Evolutionary conservation across 2,329 filamentous ascomycete species (phyloP).

Genomic region (Dothidotthia symphoricarpi): DNA sequence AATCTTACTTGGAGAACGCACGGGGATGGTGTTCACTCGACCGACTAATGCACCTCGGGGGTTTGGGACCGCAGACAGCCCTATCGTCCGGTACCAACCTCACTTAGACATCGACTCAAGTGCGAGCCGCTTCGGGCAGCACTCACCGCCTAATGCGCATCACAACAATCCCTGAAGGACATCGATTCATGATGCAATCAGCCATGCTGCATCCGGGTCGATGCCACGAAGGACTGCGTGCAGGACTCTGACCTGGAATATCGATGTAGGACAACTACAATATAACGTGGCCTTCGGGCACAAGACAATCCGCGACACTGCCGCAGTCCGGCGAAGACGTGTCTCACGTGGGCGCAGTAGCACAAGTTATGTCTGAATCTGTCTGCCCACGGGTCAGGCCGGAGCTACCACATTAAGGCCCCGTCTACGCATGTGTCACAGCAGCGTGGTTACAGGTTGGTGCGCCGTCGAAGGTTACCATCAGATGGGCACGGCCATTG

Average conservation of each 20-base stretch:
- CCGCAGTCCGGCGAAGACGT: slow-evolving; percentile 19
- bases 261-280: slow-evolving; percentile 15
- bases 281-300: slow-evolving; percentile 34
- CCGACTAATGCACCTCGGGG: slow-evolving; percentile 38
- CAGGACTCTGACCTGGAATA: slow-evolving; percentile 11
- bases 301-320: slow-evolving; percentile 34
- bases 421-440: slow-evolving; percentile 21
- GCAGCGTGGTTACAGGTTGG: slow-evolving; percentile 14
- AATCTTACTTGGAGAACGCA: slow-evolving; percentile 31
- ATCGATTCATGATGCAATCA: slow-evolving; percentile 25
- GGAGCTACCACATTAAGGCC: slow-evolving; percentile 26
- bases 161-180: slow-evolving; percentile 21
- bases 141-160: slow-evolving; percentile 40
- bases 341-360: slow-evolving; percentile 31
- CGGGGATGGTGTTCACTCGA: slow-evolving; percentile 36
- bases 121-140: slow-evolving; percentile 26
- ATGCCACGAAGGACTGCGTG: slow-evolving; percentile 5
- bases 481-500: slow-evolving; percentile 25
- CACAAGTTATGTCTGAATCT: slow-evolving; percentile 9
- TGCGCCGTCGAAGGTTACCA: slow-evolving; percentile 17
- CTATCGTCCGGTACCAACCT: slow-evolving; percentile 25
- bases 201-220: slow-evolving; percentile 15
- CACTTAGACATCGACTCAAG: slow-evolving; percentile 27
- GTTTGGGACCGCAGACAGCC: slow-evolving; percentile 27
- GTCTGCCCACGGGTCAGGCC: slow-evolving; percentile 32